phyloP scores from a whole-genome alignment of 2,329 filamentous ascomycete species.

The Colletotrichum echinochloae region DNA sequence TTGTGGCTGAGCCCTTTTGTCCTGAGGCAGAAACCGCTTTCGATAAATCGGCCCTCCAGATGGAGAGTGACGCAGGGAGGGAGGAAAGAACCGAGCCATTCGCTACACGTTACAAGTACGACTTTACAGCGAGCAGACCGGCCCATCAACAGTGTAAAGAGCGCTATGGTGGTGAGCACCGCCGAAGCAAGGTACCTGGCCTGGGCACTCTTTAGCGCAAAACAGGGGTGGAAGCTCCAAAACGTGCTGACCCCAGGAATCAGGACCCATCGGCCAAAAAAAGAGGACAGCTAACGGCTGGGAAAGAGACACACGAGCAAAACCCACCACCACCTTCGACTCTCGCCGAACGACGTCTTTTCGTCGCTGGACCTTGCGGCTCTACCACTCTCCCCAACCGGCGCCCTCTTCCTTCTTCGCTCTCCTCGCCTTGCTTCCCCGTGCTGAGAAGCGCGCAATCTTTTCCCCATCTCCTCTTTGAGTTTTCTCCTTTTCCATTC shows the following conservation, averaged over 20 bases:
- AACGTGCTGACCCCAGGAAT: constrained; percentile 40
- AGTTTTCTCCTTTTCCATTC: constrained; percentile 23
- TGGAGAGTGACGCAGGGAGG: constrained; percentile 8
- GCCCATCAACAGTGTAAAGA: constrained; percentile 1
- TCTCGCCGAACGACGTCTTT: constrained; percentile 37
- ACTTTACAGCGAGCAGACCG: constrained; percentile 8
- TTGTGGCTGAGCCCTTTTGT: constrained; percentile 17
- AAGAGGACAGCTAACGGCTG: constrained; percentile 47
- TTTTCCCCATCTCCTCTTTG: constrained; percentile 26
- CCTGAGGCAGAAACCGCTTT: constrained; percentile 20
- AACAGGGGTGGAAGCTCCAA: constrained; percentile 41
- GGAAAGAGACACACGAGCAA: constrained; percentile 41
- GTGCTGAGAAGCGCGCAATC: constrained; percentile 8
- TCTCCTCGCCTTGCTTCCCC: neutral
- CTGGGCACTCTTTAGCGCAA: constrained; percentile 30
- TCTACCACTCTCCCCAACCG: constrained; percentile 25
- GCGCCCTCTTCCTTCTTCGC: constrained; percentile 8
- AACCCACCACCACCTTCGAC: constrained; percentile 37
- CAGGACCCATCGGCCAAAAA: constrained; percentile 41
- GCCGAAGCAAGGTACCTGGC: constrained; percentile 13
- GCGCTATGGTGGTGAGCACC: constrained; percentile 9
- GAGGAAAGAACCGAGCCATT: constrained; percentile 2
- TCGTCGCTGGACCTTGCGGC: constrained; percentile 41
- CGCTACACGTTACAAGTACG: no score
- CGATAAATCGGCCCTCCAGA: constrained; percentile 6